Conservation (phyloP, 306 rosid genomes). For the Mimosa bimucronata region DNA sequence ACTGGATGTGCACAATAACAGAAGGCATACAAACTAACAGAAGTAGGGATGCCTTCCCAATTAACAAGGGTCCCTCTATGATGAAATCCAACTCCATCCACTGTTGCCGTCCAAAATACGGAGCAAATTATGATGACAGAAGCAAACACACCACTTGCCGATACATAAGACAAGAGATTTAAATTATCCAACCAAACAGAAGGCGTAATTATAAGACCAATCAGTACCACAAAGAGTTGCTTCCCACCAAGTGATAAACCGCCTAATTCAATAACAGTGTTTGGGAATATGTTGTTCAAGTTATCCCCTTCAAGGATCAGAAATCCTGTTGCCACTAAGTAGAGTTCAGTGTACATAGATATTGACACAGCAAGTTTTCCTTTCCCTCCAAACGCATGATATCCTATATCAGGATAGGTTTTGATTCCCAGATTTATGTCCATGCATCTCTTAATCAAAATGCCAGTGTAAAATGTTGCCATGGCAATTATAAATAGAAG, state of each 20-base stretch:
- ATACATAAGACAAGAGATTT: slow-evolving; percentile 73
- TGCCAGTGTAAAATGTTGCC: slow-evolving; percentile 61
- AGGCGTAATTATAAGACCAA: slow-evolving; percentile 65
- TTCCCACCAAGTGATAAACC: slow-evolving; percentile 55
- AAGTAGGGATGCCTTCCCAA: slow-evolving; percentile 69
- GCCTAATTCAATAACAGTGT: slow-evolving; percentile 36
- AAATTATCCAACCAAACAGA: slow-evolving; percentile 77
- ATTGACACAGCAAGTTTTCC: slow-evolving; percentile 60
- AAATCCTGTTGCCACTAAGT: slow-evolving; percentile 76
- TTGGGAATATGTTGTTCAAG: slow-evolving; percentile 58
- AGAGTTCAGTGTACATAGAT: slow-evolving; percentile 70
- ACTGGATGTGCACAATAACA: slow-evolving; percentile 92
- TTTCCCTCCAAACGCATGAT: slow-evolving; percentile 69
- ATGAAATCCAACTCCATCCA: slow-evolving; percentile 65
- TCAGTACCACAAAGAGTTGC: slow-evolving; percentile 56
- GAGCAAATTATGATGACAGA: slow-evolving; percentile 64
- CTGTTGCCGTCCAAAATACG: slow-evolving; percentile 61
- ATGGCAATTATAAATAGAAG: slow-evolving; percentile 57
- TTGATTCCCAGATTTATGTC: slow-evolving; percentile 55
- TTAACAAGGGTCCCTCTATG: slow-evolving; percentile 51
- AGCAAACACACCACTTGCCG: slow-evolving; percentile 88
- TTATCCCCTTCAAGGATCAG: slow-evolving; percentile 86
- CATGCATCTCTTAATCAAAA: slow-evolving; percentile 78
- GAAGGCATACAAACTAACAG: slow-evolving; percentile 77
- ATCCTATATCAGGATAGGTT: slow-evolving; percentile 78